Conservation (phyloP, 2,329 filamentous ascomycete genomes). For the Dothideomycetidae sp. region DNA sequence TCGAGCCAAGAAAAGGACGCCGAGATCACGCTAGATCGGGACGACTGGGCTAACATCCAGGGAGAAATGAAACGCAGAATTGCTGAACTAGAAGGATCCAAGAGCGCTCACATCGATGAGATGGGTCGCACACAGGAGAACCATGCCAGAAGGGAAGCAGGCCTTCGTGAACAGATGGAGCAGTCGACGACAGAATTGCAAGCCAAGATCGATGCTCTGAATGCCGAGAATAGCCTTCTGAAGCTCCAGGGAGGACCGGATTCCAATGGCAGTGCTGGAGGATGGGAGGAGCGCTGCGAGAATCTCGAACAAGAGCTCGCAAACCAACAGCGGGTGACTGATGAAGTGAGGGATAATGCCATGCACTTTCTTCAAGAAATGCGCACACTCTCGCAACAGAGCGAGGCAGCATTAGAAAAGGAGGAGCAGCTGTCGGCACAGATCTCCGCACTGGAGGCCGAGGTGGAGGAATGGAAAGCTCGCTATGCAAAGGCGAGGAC, state of each 20-base stretch:
- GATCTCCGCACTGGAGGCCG: conserved; percentile 62
- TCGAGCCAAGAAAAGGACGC: conserved; percentile 39
- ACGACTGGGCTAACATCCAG: conserved; percentile 35
- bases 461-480: conserved; percentile 79
- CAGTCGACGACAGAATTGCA: conserved; percentile 11
- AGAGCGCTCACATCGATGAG: conserved; percentile 11
- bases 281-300: conserved; percentile 26
- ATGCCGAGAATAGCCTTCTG: conserved; percentile 17
- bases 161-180: conserved; percentile 12
- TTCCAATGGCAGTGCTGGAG: conserved; percentile 14
- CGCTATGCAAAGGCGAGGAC: conserved; percentile 81
- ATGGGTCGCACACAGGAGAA: conserved; percentile 47
- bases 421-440: conserved; percentile 66
- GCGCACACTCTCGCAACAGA: conserved; percentile 70
- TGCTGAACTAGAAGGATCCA: conserved; percentile 11
- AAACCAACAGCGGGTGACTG: conserved; percentile 68
- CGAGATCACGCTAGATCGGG: conserved; percentile 13
- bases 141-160: conserved; percentile 11
- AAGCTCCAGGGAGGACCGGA: conserved; percentile 24
- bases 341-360: conserved; percentile 75
- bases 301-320: conserved; percentile 43
- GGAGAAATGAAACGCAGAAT: conserved; percentile 44
- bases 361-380: conserved; percentile 77
- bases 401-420: conserved; percentile 61
- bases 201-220: conserved; percentile 9